A percentile compares a stretch with the other conserved stretches of the same genome.
Evolutionary conservation across 106 monocot species (phyloP).

Genomic region (Platanthera guangdongensis): DNA sequence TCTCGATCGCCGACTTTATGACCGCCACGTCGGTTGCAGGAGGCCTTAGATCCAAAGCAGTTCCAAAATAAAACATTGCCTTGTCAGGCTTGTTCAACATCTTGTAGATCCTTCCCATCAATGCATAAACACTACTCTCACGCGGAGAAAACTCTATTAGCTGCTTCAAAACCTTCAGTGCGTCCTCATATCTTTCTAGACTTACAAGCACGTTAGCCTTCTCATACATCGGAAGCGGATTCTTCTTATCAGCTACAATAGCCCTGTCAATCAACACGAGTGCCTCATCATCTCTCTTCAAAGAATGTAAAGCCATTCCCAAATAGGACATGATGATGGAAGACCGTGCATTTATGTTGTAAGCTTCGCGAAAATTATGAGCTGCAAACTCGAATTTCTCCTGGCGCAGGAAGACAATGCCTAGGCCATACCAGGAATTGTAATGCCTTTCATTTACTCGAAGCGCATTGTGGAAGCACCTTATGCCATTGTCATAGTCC

Average conservation of each 20-base stretch:
- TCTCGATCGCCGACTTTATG: constrained; percentile 94
- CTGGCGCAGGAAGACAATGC: constrained; percentile 81
- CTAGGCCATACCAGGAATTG: constrained; percentile 98
- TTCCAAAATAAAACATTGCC: constrained; percentile 90
- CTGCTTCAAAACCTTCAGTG: constrained; percentile 64
- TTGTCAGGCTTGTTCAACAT: constrained; percentile 67
- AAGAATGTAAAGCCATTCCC: constrained; percentile 78
- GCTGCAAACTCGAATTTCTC: constrained; percentile 97
- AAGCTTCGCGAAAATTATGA: constrained; percentile 80
- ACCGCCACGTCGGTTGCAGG: constrained; percentile 69
- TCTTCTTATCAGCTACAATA: constrained; percentile 72
- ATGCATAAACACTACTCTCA: constrained; percentile 83
- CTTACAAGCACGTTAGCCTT: constrained; percentile 69
- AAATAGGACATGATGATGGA: constrained; percentile 96
- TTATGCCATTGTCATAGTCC: constrained; percentile 92
- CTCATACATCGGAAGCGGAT: constrained; percentile 84
- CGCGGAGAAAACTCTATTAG: constrained; percentile 57
- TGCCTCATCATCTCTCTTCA: constrained; percentile 86
- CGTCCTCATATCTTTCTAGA: constrained; percentile 75
- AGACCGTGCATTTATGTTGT: constrained; percentile 65
- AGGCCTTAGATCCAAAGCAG: constrained; percentile 87
- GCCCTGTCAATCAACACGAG: constrained; percentile 73
- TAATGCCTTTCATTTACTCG: constrained; percentile 95
- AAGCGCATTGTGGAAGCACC: constrained; percentile 79
- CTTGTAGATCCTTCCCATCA: constrained; percentile 93